phyloP scores from a whole-genome alignment of 2,329 filamentous ascomycete species.

The Aspergillus vadensis region DNA sequence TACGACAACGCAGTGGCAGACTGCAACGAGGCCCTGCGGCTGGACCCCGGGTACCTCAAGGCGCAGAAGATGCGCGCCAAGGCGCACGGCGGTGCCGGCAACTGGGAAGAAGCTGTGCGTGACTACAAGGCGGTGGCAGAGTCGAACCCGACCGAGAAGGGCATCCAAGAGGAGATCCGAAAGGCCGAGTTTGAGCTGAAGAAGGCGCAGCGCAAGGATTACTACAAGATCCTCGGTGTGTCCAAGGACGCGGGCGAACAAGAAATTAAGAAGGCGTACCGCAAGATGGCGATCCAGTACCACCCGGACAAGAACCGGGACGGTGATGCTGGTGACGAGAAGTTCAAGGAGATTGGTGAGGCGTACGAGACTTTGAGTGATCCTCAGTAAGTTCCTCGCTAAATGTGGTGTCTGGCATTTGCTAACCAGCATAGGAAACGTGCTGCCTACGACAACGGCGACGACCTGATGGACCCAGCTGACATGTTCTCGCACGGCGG shows the following conservation, averaged over 20 bases:
- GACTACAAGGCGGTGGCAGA: conserved; percentile 88
- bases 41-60: conserved; percentile 85
- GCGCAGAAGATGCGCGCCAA: conserved; percentile 93
- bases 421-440: conserved; percentile 65
- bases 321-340: conserved; percentile 77
- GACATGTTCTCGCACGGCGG: conserved; percentile 76
- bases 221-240: conserved; percentile 94
- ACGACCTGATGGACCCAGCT: conserved; percentile 82
- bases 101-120: conserved; percentile 87
- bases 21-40: conserved; percentile 77
- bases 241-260: conserved; percentile 80
- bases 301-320: conserved; percentile 95
- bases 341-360: conserved; percentile 98
- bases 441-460: conserved; percentile 86
- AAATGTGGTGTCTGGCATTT: conserved; percentile 2
- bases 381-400: conserved; percentile 68
- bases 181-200: conserved; percentile 93
- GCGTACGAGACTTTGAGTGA: conserved; percentile 96
- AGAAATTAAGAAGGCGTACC: conserved; percentile 95
- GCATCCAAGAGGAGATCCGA: conserved; percentile 79
- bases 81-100: conserved; percentile 78
- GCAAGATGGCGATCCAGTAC: conserved; percentile 88
- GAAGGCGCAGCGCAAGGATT: conserved; percentile 96
- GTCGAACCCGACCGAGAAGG: conserved; percentile 76
- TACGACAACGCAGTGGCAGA: conserved; percentile 80